A percentile compares a stretch with the other conserved stretches of the same genome.
phyloP scores from a whole-genome alignment of 2,329 filamentous ascomycete genomes.

The Pestalotiopsis sp. region DNA sequence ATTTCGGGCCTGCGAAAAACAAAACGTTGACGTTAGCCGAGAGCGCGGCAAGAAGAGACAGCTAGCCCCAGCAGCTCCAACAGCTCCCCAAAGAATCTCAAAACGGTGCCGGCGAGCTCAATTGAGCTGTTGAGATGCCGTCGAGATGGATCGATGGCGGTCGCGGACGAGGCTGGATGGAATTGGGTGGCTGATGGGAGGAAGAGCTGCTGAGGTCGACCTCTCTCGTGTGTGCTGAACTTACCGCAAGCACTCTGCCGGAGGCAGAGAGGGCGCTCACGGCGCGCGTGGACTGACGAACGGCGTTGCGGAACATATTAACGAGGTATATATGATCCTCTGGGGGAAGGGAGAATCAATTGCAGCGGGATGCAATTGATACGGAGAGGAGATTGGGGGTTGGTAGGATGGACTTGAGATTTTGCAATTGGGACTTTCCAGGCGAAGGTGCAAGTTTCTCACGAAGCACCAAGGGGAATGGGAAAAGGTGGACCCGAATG shows the following conservation, averaged over 20 bases:
- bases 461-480: slow-evolving; percentile 13
- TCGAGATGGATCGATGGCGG: slow-evolving; percentile 33
- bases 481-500: slow-evolving; percentile 8
- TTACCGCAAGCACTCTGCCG: slow-evolving; percentile 91
- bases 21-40: slow-evolving; percentile 36
- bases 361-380: slow-evolving; percentile 50
- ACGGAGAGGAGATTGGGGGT: slow-evolving; percentile 60
- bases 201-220: slow-evolving; percentile 18
- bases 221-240: slow-evolving; percentile 52
- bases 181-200: slow-evolving; percentile 34
- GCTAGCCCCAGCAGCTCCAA: slow-evolving; percentile 30
- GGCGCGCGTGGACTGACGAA: slow-evolving; percentile 94
- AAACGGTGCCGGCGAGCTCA: slow-evolving; percentile 33
- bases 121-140: slow-evolving; percentile 34
- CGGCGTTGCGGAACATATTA: slow-evolving; percentile 96
- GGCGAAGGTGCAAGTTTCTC: slow-evolving; percentile 12
- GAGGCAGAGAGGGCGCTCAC: slow-evolving; percentile 91
- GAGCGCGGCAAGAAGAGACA: slow-evolving; percentile 7
- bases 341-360: slow-evolving; percentile 57
- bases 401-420: slow-evolving; percentile 48
- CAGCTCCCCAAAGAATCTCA: slow-evolving; percentile 30
- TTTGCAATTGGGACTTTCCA: slow-evolving; percentile 12
- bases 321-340: slow-evolving; percentile 53
- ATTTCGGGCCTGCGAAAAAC: slow-evolving; percentile 73
- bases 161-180: slow-evolving; percentile 45